Percentiles rank a stretch among this genome's conserved stretches.
Conservation (phyloP, 768 basidiomycete species). For the Xerocomellus amylosporus region DNA sequence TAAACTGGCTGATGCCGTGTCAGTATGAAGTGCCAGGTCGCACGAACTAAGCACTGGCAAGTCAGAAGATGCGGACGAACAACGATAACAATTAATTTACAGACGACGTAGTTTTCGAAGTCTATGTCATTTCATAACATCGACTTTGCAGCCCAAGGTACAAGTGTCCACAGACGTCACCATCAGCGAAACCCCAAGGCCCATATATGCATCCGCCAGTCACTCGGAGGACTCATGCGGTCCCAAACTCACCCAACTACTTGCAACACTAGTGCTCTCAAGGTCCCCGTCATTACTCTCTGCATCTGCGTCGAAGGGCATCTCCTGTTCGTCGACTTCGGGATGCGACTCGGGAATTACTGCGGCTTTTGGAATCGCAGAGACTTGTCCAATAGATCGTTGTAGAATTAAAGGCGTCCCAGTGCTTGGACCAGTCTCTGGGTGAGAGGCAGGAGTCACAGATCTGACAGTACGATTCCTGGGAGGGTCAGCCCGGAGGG, state of each 20-base stretch:
- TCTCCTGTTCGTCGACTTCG: slow-evolving; percentile 35
- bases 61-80: not conserved
- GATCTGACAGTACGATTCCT: slow-evolving; percentile 26
- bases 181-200: not conserved
- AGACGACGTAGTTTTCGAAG: slow-evolving; percentile 1
- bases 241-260: slow-evolving; percentile 70
- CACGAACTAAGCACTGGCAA: not conserved
- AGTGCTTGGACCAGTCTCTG: slow-evolving; percentile 6
- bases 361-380: slow-evolving; percentile 15
- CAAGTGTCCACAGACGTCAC: not conserved
- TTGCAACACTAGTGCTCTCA: slow-evolving; percentile 47
- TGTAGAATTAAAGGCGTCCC: slow-evolving; percentile 2
- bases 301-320: slow-evolving; percentile 62
- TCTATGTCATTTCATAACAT: not conserved
- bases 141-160: not conserved
- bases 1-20: not conserved
- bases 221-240: slow-evolving; percentile 22
- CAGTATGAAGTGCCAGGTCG: not conserved
- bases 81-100: slow-evolving; percentile 6
- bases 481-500: slow-evolving; percentile 36
- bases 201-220: not conserved
- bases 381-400: not conserved
- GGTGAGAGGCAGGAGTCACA: slow-evolving; percentile 8
- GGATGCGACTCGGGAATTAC: slow-evolving; percentile 7
- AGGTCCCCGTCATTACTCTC: slow-evolving; percentile 62